Conservation (phyloP, 2,329 filamentous ascomycete genomes). For the Colletotrichum falcatum region DNA sequence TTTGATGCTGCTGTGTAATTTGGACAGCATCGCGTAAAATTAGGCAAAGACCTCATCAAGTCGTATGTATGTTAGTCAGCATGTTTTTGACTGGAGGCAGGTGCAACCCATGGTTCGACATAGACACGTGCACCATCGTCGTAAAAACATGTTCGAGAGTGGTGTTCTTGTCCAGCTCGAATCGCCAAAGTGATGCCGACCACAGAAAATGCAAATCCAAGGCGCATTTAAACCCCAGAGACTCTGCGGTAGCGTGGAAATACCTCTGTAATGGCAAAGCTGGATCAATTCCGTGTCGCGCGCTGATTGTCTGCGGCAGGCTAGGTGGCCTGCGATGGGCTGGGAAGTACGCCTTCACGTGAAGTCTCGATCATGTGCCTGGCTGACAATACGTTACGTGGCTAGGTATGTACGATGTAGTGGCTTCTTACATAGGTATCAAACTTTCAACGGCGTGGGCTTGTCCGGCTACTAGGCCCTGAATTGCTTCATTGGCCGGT, state of each 20-base stretch:
- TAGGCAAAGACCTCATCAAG: not conserved
- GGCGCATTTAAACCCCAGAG: not conserved
- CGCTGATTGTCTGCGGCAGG: not conserved
- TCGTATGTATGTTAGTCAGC: too few species aligned
- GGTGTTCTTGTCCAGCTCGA: conserved; percentile 1
- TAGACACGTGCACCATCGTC: not conserved
- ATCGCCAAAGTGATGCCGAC: not conserved
- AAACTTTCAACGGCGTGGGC: not conserved
- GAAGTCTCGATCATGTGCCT: conserved; percentile 4
- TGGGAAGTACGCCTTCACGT: conserved; percentile 6
- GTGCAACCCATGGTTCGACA: too few species aligned
- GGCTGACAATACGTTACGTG: not conserved
- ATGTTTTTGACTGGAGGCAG: too few species aligned
- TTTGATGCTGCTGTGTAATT: too few species aligned
- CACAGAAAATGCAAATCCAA: not conserved
- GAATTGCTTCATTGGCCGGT: conserved; percentile 6
- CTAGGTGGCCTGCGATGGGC: not conserved
- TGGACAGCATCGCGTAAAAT: too few species aligned
- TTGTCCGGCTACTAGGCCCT: not conserved
- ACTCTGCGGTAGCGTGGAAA: not conserved
- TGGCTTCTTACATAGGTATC: conserved; percentile 24
- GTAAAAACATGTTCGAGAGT: conserved; percentile 5
- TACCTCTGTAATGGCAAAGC: not conserved
- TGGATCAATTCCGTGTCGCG: conserved; percentile 8
- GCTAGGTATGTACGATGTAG: too few species aligned